Evolutionary conservation across 306 rosid species (phyloP).

Genomic region (Hippophae rhamnoides): DNA sequence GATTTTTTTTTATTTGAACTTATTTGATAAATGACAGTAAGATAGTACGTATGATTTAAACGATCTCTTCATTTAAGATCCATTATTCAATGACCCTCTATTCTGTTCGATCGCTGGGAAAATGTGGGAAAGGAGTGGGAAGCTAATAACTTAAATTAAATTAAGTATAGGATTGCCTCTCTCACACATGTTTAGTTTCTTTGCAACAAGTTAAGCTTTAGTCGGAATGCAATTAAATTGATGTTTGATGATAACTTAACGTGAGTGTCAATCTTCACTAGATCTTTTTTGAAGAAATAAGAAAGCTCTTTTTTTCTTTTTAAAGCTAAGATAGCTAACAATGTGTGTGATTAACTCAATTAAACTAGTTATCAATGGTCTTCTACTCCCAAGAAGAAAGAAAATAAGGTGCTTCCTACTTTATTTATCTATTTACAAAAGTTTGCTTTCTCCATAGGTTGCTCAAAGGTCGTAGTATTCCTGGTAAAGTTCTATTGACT

Average conservation of each 20-base stretch:
- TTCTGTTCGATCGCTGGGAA: conserved; percentile 22
- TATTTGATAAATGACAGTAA: conserved; percentile 8
- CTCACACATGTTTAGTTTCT: too few species aligned
- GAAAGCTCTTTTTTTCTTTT: too few species aligned
- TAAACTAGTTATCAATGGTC: too few species aligned
- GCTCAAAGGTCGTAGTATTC: conserved; percentile 88
- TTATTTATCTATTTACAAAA: neutral
- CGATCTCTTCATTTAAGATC: conserved; percentile 17
- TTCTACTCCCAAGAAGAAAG: neutral
- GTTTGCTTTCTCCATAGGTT: conserved; percentile 40
- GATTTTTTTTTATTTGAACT: conserved; percentile 14
- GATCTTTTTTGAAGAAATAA: too few species aligned
- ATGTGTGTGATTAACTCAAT: too few species aligned
- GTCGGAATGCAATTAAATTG: too few species aligned
- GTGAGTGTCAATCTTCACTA: too few species aligned
- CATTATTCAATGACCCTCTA: conserved; percentile 7
- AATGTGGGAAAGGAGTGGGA: conserved; percentile 16
- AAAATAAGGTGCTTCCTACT: neutral
- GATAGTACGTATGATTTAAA: conserved; percentile 14
- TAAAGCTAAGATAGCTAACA: too few species aligned
- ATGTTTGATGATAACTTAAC: too few species aligned
- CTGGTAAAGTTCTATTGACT: conserved; percentile 76
- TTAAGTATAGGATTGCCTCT: too few species aligned
- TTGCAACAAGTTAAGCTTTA: too few species aligned
- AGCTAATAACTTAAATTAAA: too few species aligned